Evolutionary conservation across 2,329 filamentous ascomycete genomes (phyloP), one percentile per base, ranked within the genome.

Genomic region (Fusarium sp.): DNA sequence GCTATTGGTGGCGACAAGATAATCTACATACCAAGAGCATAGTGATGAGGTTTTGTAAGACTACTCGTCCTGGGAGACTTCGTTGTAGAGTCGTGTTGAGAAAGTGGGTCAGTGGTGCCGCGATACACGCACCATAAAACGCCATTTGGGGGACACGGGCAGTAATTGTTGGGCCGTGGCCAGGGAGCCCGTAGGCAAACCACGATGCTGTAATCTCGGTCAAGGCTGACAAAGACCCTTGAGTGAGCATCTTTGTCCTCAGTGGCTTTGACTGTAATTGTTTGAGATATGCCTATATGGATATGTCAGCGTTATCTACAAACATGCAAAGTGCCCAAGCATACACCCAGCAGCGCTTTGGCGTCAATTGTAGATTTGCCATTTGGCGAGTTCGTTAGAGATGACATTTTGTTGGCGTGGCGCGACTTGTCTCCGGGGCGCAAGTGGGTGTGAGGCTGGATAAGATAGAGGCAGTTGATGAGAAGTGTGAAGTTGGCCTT

Each of bases 111-210:
- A 70, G 22, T 9, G 67, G 67, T 63, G 67, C 67, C n/a, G 58
- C 62, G 12, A 70, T 44, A 24, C 47, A 70, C 24, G 51, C 57
- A 22, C 67, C 67, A n/a, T 70, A 70, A 39, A 70, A 70, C 17
- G 67, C 67, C 67, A 70, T 70, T 61, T 69, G 61, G 22, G 67
- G 67, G 38, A 70, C 51, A 22, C 67, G 67, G 12, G 67, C 47
- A 30, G 67, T 70, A 12, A 70, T 56, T n/a, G 53, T 69, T 14
- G 67, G 67, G 5, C 67, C 67, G 1, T 70, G 32, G 11, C 67
- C 67, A 30, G 66, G 59, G n/a, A 61, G 67, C 1, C 28, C 51
- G 4, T 70, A 70, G 8, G 67, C 67, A 44, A 70, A 44, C 41
- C 56, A 58, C 3, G 67, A 70, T 14, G 67, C 45, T 35, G 70